Base-by-base conservation (phyloP, 768 basidiomycete species). In the Termitomyces sp. region DNA sequence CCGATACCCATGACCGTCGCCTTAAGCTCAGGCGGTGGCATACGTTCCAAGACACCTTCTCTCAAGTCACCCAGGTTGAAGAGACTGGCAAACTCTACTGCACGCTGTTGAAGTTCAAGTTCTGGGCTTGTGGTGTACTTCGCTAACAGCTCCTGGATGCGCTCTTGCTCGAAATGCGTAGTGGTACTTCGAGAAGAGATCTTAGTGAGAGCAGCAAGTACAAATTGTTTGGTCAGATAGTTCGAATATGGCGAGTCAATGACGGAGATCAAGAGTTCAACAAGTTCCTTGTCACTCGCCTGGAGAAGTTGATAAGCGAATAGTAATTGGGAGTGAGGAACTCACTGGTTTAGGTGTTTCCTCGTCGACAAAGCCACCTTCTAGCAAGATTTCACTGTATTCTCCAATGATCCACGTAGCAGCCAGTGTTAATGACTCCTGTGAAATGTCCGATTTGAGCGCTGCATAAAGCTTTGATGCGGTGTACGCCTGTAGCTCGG, bases 11-110 rank as follows among this genome's bases (percentile, higher is more conserved):
- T 89, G 2, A 98, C 90, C 2, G 96, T 98, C n/a, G 90, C 88
- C 73, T 95, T 97, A 60, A 98, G 73, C 68, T 99, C 97, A 2
- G 97, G 97, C 5, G 93, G 90, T n/a, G 97, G 97, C 97, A 99
- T 99, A 53, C 93, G 82, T 74, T 99, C 97, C 57, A 98, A 70
- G 1, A 99, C 93, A 37, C 96, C 97, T 8, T 79, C 77, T 56
- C 82, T 78, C 21, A 90, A 72, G n/a, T 89, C 84, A 5, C 86
- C 87, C 8, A 92, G 71, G 28, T 78, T 82, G 66, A 92, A 93
- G 61, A 99, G 68, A 62, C 83, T 88, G 1, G 88, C 90, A 69
- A 94, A 98, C 70, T 99, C 97, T 14, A 98, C 92, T 0, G 94
- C 89, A 42, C 97, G 83, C 65, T 98, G 97, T 68, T 98, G 97